phyloP scores from a whole-genome alignment of 192 early-diverging fungal genomes.

The Linnemannia zychae region DNA sequence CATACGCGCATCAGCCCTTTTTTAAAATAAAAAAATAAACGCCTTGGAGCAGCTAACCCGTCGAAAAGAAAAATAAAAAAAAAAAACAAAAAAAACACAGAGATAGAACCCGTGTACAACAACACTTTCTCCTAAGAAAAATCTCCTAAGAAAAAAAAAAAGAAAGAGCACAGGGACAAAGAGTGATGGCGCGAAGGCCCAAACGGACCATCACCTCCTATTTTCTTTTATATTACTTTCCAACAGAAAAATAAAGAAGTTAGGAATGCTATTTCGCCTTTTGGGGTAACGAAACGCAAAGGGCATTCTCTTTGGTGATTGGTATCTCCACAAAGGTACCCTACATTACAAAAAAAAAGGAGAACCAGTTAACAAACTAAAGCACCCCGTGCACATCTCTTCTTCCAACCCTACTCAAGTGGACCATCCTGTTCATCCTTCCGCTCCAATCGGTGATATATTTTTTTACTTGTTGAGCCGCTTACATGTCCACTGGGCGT shows the following conservation, averaged over 20 bases:
- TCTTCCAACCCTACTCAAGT: too few relatives aligned
- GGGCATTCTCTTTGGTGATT: background rate
- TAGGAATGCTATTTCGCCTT: slow-evolving; percentile 5
- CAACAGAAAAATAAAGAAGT: background rate
- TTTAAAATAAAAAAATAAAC: too few relatives aligned
- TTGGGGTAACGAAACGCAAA: background rate
- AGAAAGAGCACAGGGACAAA: too few relatives aligned
- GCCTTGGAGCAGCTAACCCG: background rate
- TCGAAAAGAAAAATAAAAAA: too few relatives aligned
- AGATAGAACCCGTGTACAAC: too few relatives aligned
- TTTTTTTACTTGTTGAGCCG: background rate
- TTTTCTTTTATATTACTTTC: background rate
- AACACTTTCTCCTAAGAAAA: too few relatives aligned
- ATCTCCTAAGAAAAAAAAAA: too few relatives aligned
- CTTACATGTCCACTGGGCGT: background rate
- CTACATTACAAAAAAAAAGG: background rate
- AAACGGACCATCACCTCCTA: background rate
- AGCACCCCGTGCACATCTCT: background rate
- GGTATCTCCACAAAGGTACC: background rate
- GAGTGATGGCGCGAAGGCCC: too few relatives aligned
- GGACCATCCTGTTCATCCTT: too few relatives aligned
- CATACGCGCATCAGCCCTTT: background rate
- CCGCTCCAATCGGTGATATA: background rate
- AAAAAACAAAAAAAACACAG: too few relatives aligned
- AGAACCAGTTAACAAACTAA: background rate